Percentiles rank a stretch among this genome's conserved stretches.
phyloP scores from a whole-genome alignment of 257 asterid genomes.

The Solanum sejunctum region DNA sequence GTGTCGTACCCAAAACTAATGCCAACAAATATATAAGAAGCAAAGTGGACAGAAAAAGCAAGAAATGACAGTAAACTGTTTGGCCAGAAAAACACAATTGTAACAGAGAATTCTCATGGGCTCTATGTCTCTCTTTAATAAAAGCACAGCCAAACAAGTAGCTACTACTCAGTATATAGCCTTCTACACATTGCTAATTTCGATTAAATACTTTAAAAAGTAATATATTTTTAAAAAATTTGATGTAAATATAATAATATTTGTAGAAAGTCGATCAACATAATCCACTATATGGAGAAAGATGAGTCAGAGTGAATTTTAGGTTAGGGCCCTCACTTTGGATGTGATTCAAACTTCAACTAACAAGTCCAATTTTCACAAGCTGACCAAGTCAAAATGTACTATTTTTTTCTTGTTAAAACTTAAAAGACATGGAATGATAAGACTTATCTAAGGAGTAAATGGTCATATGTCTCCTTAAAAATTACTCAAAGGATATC shows the following conservation, averaged over 20 bases:
- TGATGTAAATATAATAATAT: not conserved
- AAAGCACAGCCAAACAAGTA: not conserved
- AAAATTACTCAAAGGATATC: not conserved
- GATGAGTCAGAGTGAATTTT: not conserved
- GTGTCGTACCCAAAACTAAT: not conserved
- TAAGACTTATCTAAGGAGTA: not conserved
- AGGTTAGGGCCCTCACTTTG: not conserved
- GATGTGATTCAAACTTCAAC: not conserved
- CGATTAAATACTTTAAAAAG: not conserved
- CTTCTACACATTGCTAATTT: not conserved
- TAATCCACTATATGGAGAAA: not conserved
- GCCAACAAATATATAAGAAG: not conserved
- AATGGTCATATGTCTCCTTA: not conserved
- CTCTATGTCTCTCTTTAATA: not conserved
- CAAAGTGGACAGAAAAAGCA: not conserved
- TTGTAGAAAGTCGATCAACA: not conserved
- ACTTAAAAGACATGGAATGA: too few relatives aligned
- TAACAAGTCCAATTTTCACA: not conserved
- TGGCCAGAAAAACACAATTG: not conserved
- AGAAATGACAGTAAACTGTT: not conserved
- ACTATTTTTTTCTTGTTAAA: not conserved
- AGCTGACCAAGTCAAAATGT: not conserved
- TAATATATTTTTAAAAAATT: not conserved
- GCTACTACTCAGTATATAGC: not conserved
- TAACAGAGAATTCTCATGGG: not conserved